Conservation (phyloP, 116 monocot genomes). For the Iris pallida region DNA sequence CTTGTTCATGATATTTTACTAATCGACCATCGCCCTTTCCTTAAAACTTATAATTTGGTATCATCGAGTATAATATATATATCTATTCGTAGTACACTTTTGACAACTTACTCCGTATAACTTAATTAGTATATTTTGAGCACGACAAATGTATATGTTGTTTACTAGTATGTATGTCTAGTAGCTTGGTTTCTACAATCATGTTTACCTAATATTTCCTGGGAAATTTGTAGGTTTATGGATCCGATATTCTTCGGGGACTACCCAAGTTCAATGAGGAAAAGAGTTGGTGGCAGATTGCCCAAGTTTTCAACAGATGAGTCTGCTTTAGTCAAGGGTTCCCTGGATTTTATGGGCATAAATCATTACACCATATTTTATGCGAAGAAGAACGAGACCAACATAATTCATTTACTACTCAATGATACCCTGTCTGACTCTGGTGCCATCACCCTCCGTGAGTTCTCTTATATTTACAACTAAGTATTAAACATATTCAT, state of each 20-base stretch:
- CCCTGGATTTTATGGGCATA: slow-evolving; percentile 97
- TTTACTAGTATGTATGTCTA: too few relatives aligned
- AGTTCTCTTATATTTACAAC: slow-evolving; percentile 14
- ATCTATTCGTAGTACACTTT: too few relatives aligned
- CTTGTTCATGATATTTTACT: too few relatives aligned
- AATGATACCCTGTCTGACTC: slow-evolving; percentile 69
- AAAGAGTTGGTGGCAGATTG: slow-evolving; percentile 58
- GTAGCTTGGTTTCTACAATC: too few relatives aligned
- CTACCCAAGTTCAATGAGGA: slow-evolving; percentile 83
- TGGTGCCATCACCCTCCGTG: slow-evolving; percentile 69
- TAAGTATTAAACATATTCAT: too few relatives aligned
- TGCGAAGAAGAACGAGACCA: slow-evolving; percentile 39
- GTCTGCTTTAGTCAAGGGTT: slow-evolving; percentile 73
- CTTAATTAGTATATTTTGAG: too few relatives aligned
- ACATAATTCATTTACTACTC: slow-evolving; percentile 49
- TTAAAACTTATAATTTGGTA: too few relatives aligned
- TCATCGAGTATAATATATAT: too few relatives aligned
- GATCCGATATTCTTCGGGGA: slow-evolving; percentile 93
- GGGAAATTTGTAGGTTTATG: slow-evolving; percentile 57
- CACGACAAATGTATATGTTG: too few relatives aligned
- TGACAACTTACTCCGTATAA: too few relatives aligned
- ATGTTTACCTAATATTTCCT: too few relatives aligned
- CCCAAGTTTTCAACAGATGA: slow-evolving; percentile 64
- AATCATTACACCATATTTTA: slow-evolving; percentile 93
- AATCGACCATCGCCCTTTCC: too few relatives aligned